Percentiles rank a stretch among this genome's conserved stretches.
Evolutionary conservation across 192 early-diverging fungal genomes (phyloP).

Genomic region (Obelidium mucronatum): DNA sequence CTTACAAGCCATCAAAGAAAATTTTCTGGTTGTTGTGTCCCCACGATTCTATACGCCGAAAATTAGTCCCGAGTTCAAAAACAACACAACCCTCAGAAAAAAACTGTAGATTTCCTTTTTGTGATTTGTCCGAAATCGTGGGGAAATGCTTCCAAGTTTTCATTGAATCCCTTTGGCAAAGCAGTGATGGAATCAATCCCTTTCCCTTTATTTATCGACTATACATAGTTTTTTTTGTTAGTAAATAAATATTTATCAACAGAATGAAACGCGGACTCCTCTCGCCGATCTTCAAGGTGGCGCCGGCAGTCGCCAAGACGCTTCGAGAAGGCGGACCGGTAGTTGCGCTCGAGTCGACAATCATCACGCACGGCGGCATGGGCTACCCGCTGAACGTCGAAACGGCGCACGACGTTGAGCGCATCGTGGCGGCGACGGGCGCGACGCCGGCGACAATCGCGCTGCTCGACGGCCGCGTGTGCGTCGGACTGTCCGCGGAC

Average conservation of each 20-base stretch:
- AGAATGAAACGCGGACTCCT: neutral
- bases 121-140: too few relatives aligned
- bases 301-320: conserved; percentile 58
- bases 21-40: too few relatives aligned
- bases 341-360: conserved; percentile 88
- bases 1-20: too few relatives aligned
- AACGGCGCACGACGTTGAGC: conserved; percentile 84
- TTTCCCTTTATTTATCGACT: neutral
- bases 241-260: neutral
- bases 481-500: conserved; percentile 80
- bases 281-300: neutral
- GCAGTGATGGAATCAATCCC: too few relatives aligned
- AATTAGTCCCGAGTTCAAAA: too few relatives aligned
- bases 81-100: too few relatives aligned
- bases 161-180: too few relatives aligned
- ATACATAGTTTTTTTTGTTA: too few relatives aligned
- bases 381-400: conserved; percentile 75
- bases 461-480: conserved; percentile 82
- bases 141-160: too few relatives aligned
- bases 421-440: conserved; percentile 73
- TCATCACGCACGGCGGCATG: conserved; percentile 87
- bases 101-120: too few relatives aligned
- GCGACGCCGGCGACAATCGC: conserved; percentile 90
- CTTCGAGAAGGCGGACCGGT: conserved; percentile 71
- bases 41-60: too few relatives aligned